Base-by-base conservation (phyloP, 441 rosid species). In the Metrosideros polymorpha region DNA sequence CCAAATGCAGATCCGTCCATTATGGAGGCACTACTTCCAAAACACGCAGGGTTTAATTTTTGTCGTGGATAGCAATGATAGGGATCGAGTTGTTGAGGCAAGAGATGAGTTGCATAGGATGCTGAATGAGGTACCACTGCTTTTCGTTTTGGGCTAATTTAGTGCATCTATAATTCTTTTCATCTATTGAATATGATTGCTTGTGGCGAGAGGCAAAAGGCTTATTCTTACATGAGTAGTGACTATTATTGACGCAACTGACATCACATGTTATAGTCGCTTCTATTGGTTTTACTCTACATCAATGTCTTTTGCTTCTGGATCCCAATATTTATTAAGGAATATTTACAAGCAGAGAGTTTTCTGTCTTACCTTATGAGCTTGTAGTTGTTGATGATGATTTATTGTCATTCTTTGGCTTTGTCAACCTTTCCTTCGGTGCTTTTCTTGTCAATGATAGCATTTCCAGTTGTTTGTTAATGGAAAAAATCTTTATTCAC, bases 11-110 rank as follows among this genome's bases (percentile, higher is more conserved):
- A 93, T 92, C 82, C 95, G 94, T n/a, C 94, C 95, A 45, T 59
- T 92, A 42, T 93, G 95, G 95, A 93, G 95, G 92, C 94, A 93
- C 85, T 93, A 92, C 88, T 92, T 93, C 89, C 94, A 93, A 79
- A 93, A 93, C 88, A 93, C 95, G 18, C 93, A 92, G 83, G 95
- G 95, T 86, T 92, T 93, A 50, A 93, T 93, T 71, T 93, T 92
- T 82, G 95, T 93, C 39, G 95, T 92, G 89, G 94, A 93, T 87
- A 92, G 95, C 91, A 93, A 93, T 88, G 94, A 93, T 87, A 92
- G 95, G 83, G 94, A 93, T 89, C 93, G 94, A 56, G 76, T 93
- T 90, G 91, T 92, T 85, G 94, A 92, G 89, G 93, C 94, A 39
- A 92, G 91, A 85, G 93, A 92, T 89, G 93, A 92, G 87, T 87